A percentile compares a stretch with the other conserved stretches of the same genome.
These are phyloP conservation scores for Mycena olivaceomarginata DNA, from an alignment of 768 basidiomycete species.

Conservation along the genomic window DNA sequence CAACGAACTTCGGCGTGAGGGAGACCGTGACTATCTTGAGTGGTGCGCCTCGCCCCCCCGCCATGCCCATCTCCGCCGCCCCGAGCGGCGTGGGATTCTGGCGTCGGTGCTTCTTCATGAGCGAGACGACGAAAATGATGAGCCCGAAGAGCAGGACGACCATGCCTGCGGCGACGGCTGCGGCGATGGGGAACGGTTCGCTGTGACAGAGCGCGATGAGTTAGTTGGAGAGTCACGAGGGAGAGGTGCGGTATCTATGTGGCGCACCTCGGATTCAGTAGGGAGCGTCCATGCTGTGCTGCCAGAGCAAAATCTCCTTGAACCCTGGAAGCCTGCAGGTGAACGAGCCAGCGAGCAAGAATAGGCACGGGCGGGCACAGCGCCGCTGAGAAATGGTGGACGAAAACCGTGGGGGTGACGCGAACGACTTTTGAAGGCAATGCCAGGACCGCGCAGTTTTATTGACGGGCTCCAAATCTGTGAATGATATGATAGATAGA, in stretches of 20 bases:
- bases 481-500: not conserved
- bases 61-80: not conserved
- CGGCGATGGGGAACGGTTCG: slow-evolving; percentile 12
- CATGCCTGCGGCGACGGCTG: not conserved
- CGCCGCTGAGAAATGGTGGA: not conserved
- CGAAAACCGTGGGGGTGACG: not conserved
- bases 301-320: not conserved
- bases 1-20: not conserved
- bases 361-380: not conserved
- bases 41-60: not conserved
- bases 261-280: not conserved
- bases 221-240: not conserved
- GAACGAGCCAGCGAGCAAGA: not conserved
- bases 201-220: not conserved
- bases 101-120: not conserved
- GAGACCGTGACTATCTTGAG: not conserved
- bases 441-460: not conserved
- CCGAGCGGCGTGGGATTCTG: slow-evolving; percentile 6
- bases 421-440: not conserved
- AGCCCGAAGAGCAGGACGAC: not conserved
- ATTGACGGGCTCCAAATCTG: not conserved
- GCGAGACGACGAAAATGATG: not conserved
- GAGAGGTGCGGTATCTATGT: not conserved
- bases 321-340: not conserved
- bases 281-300: slow-evolving; percentile 8